Base-by-base conservation (phyloP, 1,139 yeast genomes). In the Arxiozyma bovina region DNA sequence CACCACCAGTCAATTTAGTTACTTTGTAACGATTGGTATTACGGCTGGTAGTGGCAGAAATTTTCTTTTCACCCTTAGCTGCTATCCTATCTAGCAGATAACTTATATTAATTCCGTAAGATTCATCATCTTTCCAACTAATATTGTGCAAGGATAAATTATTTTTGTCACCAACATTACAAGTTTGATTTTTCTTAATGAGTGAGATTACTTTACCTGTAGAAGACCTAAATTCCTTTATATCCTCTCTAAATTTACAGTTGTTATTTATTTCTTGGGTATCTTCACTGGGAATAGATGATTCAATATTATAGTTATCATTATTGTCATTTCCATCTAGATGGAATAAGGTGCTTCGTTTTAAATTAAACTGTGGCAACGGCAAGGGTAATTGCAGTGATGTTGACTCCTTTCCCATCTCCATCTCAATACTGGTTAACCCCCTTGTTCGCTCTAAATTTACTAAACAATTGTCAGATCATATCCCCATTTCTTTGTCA, bases 101-200 rank as follows among this genome's bases (percentile, higher is more conserved):
- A 54, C 71, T 69, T 21, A 74, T 65, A 51, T 70, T 65, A 51
- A 73, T 65, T 1, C 77, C 76, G 52, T 73, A 73, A 5, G 64
- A 53, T 42, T 63, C 67, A 46, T 68, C 71, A 22, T 57, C 55
- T 40, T 54, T 58, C 70, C 71, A 67, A 20, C 34, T 42, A 4
- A 38, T 25, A 25, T 30, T 43, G 1, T n/a, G 30, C 30, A 22
- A 27, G 38, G 18, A 21, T 20, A 20, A 17, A 17, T 2, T 8
- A 5, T 18, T 40, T 17, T 44, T 12, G 20, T 21, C 12, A 23
- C 15, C 38, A 21, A 20, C 38, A 15, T 25, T 4, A 11, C n/a
- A 18, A 21, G 17, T 18, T n/a, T 17, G 21, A 15, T 27, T n/a
- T 20, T 46, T 45, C 25, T 18, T 21, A 25, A 42, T 41, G 5